Evolutionary conservation across 73 alveolate species (phyloP).

Genomic region (Stentor coeruleus): DNA sequence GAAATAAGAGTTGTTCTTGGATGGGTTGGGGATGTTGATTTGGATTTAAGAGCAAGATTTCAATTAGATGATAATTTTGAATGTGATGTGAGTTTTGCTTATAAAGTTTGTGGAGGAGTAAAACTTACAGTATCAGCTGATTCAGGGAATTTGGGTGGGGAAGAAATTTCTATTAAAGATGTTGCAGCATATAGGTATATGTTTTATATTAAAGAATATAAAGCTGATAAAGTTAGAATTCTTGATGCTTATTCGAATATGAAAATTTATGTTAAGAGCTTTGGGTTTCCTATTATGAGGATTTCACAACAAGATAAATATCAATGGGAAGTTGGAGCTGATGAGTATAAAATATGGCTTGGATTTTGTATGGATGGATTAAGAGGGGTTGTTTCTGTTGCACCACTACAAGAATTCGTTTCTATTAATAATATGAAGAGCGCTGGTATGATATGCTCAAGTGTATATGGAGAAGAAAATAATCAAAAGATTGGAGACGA

Average conservation of each 20-base stretch:
- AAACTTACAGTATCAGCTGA: not conserved
- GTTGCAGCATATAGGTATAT: not conserved
- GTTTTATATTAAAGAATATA: not conserved
- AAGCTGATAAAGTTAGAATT: not conserved
- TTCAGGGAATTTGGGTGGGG: not conserved
- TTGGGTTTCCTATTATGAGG: not conserved
- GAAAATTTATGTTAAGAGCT: not conserved
- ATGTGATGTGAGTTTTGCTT: not conserved
- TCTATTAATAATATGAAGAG: not conserved
- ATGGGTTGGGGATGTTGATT: not conserved
- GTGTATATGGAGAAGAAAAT: not conserved
- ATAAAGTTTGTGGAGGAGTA: not conserved
- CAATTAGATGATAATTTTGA: not conserved
- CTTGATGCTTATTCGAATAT: not conserved
- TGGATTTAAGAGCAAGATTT: not conserved
- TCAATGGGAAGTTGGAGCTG: not conserved
- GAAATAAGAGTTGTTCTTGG: not conserved
- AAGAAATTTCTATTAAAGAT: not conserved
- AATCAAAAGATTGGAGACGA: not conserved
- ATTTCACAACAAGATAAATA: not conserved
- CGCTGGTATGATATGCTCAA: not conserved
- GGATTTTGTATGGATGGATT: not conserved
- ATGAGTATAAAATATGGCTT: not conserved
- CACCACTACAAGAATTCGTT: not conserved
- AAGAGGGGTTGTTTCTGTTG: not conserved